Conservation (phyloP, 495 filamentous ascomycete species). For the Barbatosphaeria neglecta region DNA sequence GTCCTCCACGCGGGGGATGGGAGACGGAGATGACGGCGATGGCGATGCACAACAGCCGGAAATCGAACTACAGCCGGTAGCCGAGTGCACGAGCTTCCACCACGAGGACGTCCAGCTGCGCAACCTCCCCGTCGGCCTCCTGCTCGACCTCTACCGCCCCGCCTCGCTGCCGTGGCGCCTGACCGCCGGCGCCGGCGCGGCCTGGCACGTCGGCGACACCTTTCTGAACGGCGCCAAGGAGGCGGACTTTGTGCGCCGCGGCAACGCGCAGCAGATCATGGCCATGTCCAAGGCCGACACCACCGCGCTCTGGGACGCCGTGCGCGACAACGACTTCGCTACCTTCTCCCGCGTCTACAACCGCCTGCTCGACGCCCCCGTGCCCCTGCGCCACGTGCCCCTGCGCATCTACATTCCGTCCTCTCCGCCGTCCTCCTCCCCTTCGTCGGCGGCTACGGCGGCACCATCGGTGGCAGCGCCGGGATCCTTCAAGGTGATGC, state of each 20-base stretch:
- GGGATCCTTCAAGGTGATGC: slow-evolving; percentile 55
- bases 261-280: slow-evolving; percentile 89
- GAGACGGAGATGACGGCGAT: too few relatives aligned
- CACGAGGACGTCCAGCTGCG: slow-evolving; percentile 61
- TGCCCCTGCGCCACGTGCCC: slow-evolving; percentile 69
- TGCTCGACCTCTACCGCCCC: slow-evolving; percentile 68
- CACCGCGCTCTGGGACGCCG: slow-evolving; percentile 72
- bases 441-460: slow-evolving; percentile 4
- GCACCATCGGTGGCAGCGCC: slow-evolving; percentile 21
- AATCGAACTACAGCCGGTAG: too few relatives aligned
- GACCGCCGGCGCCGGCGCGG: slow-evolving; percentile 40
- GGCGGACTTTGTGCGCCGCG: slow-evolving; percentile 84
- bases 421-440: slow-evolving; percentile 24
- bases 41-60: too few relatives aligned
- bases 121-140: slow-evolving; percentile 74
- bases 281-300: slow-evolving; percentile 79
- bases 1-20: too few relatives aligned
- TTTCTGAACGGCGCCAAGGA: slow-evolving; percentile 94
- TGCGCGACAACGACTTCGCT: slow-evolving; percentile 64
- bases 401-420: slow-evolving; percentile 82
- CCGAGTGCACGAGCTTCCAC: slow-evolving; percentile 67
- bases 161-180: slow-evolving; percentile 63
- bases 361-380: slow-evolving; percentile 65
- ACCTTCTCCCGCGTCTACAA: slow-evolving; percentile 63
- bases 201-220: slow-evolving; percentile 74